These are phyloP conservation scores for Neurospora sp. DNA, from an alignment of 495 filamentous ascomycete genomes.

Conservation along the genomic window DNA sequence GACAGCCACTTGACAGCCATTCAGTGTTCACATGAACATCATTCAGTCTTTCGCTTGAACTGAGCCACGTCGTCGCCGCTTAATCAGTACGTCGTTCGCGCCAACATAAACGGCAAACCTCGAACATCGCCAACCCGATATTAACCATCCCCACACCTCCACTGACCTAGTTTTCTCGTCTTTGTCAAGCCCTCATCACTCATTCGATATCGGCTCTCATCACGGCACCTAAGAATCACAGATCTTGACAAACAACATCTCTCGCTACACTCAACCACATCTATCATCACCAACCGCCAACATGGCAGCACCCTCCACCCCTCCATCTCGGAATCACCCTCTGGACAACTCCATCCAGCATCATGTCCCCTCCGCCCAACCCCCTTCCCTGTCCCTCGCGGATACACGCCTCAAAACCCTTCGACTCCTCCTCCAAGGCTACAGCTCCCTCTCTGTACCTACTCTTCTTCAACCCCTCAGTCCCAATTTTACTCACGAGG, in stretches of 20 bases:
- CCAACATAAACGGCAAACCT: not conserved
- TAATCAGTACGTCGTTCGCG: not conserved
- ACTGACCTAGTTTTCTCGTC: not conserved
- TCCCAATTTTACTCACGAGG: constrained; percentile 23
- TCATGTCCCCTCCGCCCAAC: no score
- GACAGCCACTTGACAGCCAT: not conserved
- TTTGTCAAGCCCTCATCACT: not conserved
- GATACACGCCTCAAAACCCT: constrained; percentile 15
- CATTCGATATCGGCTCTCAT: not conserved
- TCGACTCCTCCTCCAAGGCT: constrained; percentile 23
- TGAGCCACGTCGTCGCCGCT: not conserved
- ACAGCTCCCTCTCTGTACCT: constrained; percentile 22
- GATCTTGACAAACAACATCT: no score
- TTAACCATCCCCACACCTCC: not conserved
- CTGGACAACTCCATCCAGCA: not conserved
- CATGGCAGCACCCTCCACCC: not conserved
- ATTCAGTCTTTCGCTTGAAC: not conserved
- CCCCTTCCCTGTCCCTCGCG: not conserved
- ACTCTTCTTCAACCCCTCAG: constrained; percentile 23
- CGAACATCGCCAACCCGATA: not conserved
- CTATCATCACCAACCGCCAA: not conserved
- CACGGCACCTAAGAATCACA: not conserved
- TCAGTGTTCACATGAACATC: not conserved
- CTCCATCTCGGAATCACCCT: not conserved
- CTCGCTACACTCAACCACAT: not conserved